Conservation (phyloP, 139 green algal genomes). For the Asterochloris sp. region DNA sequence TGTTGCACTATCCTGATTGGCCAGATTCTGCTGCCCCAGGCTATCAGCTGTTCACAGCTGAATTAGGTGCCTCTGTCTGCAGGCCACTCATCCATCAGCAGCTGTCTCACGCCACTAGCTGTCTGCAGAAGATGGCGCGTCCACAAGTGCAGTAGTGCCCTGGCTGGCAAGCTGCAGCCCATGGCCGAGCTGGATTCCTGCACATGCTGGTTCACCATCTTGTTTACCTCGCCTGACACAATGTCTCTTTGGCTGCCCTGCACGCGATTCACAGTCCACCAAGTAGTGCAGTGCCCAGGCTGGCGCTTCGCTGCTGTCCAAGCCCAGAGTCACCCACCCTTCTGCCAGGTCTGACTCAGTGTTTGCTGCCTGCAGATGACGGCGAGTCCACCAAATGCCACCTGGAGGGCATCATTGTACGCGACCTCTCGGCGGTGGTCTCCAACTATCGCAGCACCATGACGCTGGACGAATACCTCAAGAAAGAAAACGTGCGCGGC, state of each 20-base stretch:
- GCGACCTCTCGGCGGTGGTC: slow-evolving; percentile 77
- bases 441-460: slow-evolving; percentile 95
- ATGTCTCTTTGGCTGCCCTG: too few species aligned
- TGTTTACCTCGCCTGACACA: too few species aligned
- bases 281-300: background rate
- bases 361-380: slow-evolving; percentile 61
- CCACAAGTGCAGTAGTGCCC: too few species aligned
- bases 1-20: too few species aligned
- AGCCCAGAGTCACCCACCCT: background rate
- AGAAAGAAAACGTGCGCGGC: slow-evolving; percentile 49
- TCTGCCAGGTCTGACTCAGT: background rate
- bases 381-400: slow-evolving; percentile 82
- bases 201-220: too few species aligned
- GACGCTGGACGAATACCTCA: slow-evolving; percentile 82
- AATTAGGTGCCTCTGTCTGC: too few species aligned
- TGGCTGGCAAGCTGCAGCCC: too few species aligned
- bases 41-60: too few species aligned
- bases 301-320: background rate
- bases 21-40: too few species aligned
- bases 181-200: too few species aligned
- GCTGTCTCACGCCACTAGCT: background rate
- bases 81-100: background rate
- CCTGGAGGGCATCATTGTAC: slow-evolving; percentile 83
- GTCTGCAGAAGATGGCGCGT: background rate
- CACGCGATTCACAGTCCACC: too few species aligned